Evolutionary conservation across 768 basidiomycete genomes (phyloP).

Genomic region (Psilocybe cubensis): DNA sequence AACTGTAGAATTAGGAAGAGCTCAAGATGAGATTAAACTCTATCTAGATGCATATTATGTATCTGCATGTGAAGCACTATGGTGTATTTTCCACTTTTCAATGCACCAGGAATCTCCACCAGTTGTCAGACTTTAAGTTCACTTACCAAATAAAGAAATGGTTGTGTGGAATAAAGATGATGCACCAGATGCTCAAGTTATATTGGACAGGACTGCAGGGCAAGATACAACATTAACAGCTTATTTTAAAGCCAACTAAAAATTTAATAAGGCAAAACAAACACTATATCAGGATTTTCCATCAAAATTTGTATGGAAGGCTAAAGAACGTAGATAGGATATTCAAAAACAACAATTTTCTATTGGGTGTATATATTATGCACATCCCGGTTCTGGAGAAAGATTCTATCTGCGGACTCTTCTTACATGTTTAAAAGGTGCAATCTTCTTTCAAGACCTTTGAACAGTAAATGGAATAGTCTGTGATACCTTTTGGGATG

Average conservation of each 20-base stretch:
- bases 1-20: slow-evolving; percentile 30
- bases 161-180: not conserved
- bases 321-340: slow-evolving; percentile 27
- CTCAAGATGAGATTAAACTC: slow-evolving; percentile 39
- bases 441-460: slow-evolving; percentile 30
- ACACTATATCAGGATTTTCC: slow-evolving; percentile 42
- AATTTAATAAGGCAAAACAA: slow-evolving; percentile 9
- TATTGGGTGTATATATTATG: slow-evolving; percentile 46
- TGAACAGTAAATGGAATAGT: slow-evolving; percentile 25
- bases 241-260: slow-evolving; percentile 37
- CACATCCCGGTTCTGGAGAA: slow-evolving; percentile 38
- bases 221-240: slow-evolving; percentile 31
- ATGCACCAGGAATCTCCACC: slow-evolving; percentile 38
- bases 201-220: slow-evolving; percentile 16
- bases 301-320: slow-evolving; percentile 15
- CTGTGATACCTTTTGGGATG: slow-evolving; percentile 38
- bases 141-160: not conserved
- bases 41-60: slow-evolving; percentile 42
- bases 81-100: slow-evolving; percentile 33
- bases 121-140: slow-evolving; percentile 23
- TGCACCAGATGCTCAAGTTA: slow-evolving; percentile 4
- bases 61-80: slow-evolving; percentile 33
- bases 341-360: slow-evolving; percentile 30
- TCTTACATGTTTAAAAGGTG: slow-evolving; percentile 39
- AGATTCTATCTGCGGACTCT: slow-evolving; percentile 44